Conservation (phyloP, 2,329 filamentous ascomycete species). For the Aspergillus fructus region DNA sequence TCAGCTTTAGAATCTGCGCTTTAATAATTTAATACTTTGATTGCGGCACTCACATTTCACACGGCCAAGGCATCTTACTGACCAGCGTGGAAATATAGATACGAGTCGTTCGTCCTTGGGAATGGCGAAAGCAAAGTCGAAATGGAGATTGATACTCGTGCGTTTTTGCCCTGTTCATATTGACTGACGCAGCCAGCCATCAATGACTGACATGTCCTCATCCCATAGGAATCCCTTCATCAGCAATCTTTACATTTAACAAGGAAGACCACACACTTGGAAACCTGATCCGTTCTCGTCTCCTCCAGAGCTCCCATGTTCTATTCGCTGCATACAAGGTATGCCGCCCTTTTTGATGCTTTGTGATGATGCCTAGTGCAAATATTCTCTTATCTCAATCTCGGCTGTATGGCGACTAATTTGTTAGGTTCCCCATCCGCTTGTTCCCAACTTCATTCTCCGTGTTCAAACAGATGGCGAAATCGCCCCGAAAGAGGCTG, state of each 20-base stretch:
- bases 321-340: conserved; percentile 91
- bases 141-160: conserved; percentile 84
- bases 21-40: not conserved
- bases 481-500: conserved; percentile 83
- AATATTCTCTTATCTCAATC: not conserved
- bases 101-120: conserved; percentile 86
- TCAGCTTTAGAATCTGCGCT: not conserved
- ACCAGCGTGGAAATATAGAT: conserved; percentile 54
- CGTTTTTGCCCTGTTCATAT: conserved; percentile 34
- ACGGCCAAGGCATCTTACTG: conserved; percentile 4
- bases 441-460: conserved; percentile 61
- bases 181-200: not conserved
- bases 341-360: conserved; percentile 41
- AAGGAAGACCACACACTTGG: conserved; percentile 97
- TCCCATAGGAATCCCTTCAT: conserved; percentile 77
- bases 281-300: conserved; percentile 82
- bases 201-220: not conserved
- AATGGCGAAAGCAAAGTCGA: conserved; percentile 94
- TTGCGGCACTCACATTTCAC: not conserved
- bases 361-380: not conserved
- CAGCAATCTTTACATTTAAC: conserved; percentile 90
- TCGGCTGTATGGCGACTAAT: conserved; percentile 2
- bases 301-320: conserved; percentile 80
- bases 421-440: conserved; percentile 44
- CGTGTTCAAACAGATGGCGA: conserved; percentile 90